Evolutionary conservation across 2,329 filamentous ascomycete genomes (phyloP).

Genomic region (Scytalidium sp.): DNA sequence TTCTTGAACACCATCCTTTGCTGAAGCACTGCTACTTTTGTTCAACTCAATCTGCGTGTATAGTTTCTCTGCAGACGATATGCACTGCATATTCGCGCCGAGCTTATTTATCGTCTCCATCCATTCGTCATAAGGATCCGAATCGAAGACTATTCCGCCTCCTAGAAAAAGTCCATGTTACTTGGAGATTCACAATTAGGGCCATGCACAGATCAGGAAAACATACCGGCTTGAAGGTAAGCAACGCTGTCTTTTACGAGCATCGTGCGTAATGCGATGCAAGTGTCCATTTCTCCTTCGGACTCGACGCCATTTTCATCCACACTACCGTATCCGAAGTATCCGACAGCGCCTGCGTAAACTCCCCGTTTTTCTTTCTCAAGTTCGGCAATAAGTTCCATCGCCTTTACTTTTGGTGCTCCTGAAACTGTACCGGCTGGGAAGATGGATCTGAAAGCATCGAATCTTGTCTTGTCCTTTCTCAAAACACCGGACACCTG

Average conservation of each 20-base stretch:
- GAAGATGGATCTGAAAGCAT: slow-evolving; percentile 95
- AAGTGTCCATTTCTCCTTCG: slow-evolving; percentile 90
- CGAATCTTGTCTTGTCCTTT: slow-evolving; percentile 81
- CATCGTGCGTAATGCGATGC: slow-evolving; percentile 78
- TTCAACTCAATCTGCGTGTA: slow-evolving; percentile 17
- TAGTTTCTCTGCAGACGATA: slow-evolving; percentile 74
- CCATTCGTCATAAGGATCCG: slow-evolving; percentile 87
- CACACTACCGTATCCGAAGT: slow-evolving; percentile 84
- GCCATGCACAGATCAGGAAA: no score
- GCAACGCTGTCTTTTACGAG: slow-evolving; percentile 86
- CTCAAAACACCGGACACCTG: slow-evolving; percentile 92
- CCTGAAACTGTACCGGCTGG: slow-evolving; percentile 94
- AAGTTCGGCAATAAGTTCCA: slow-evolving; percentile 94
- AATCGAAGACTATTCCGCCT: slow-evolving; percentile 93
- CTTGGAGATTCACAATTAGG: neutral
- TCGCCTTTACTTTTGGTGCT: slow-evolving; percentile 91
- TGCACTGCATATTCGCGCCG: slow-evolving; percentile 83
- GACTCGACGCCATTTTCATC: slow-evolving; percentile 57
- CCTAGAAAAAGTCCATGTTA: slow-evolving; percentile 37
- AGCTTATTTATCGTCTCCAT: slow-evolving; percentile 97
- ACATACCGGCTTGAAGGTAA: slow-evolving; percentile 76
- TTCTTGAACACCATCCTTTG: slow-evolving; percentile 2
- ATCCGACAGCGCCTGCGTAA: slow-evolving; percentile 94
- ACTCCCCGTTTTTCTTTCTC: slow-evolving; percentile 92
- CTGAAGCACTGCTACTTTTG: slow-evolving; percentile 6